A percentile compares a stretch with the other conserved stretches of the same genome.
These are phyloP conservation scores for Talaromyces proteolyticus DNA, from an alignment of 495 filamentous ascomycete genomes.

Conservation along the genomic window DNA sequence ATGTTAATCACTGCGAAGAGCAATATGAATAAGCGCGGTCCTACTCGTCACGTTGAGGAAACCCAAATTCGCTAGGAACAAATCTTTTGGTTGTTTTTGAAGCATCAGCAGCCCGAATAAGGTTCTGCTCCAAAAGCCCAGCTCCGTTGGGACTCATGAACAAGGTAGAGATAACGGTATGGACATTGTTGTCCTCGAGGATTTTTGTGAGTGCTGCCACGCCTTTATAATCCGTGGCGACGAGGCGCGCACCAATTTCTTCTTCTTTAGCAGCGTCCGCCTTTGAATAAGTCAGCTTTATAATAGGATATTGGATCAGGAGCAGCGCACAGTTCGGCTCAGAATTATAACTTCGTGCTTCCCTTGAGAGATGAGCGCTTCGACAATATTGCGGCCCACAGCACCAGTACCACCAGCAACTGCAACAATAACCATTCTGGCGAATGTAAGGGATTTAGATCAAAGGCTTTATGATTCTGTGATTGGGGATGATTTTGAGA, in stretches of 20 bases:
- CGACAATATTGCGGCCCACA: conserved; percentile 46
- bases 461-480: no score
- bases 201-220: conserved; percentile 24
- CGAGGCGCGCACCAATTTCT: conserved; percentile 16
- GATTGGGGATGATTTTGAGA: no score
- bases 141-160: conserved; percentile 15
- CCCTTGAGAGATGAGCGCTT: conserved; percentile 26
- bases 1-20: not conserved
- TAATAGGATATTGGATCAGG: not conserved
- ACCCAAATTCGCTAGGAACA: conserved; percentile 46
- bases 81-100: conserved; percentile 39
- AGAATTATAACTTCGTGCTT: conserved; percentile 40
- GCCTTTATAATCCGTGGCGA: conserved; percentile 37
- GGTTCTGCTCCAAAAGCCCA: conserved; percentile 19
- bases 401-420: conserved; percentile 49
- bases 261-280: conserved; percentile 5
- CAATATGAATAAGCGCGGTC: conserved; percentile 1
- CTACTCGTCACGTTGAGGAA: conserved; percentile 8
- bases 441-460: no score
- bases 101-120: conserved; percentile 44
- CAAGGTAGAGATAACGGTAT: conserved; percentile 48
- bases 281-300: conserved; percentile 4
- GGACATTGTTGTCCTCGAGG: conserved; percentile 40
- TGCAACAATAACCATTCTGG: conserved; percentile 38
- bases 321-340: conserved; percentile 25